Evolutionary conservation across 768 basidiomycete species (phyloP).

Genomic region (Tricholoma matsutake): DNA sequence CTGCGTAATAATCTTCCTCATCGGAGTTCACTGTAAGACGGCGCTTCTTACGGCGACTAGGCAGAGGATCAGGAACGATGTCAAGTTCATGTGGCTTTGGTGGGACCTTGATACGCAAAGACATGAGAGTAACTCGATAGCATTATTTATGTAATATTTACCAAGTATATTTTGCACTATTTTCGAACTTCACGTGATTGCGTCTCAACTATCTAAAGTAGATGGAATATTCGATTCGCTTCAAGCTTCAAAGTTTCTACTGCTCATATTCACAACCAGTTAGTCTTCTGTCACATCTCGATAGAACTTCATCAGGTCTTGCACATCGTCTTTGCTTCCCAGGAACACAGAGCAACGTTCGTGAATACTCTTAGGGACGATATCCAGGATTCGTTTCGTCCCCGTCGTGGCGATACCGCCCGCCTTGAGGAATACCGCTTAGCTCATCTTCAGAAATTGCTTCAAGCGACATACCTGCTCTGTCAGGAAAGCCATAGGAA

Average conservation of each 20-base stretch:
- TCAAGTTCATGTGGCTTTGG: constrained; percentile 1
- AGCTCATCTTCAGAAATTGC: not conserved
- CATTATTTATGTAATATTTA: no score
- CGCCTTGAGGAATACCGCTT: constrained; percentile 49
- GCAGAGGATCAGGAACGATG: constrained; percentile 10
- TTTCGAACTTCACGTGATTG: no score
- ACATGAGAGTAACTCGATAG: constrained; percentile 11
- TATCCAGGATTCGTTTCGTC: constrained; percentile 88
- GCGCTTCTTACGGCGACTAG: constrained; percentile 21
- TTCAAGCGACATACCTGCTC: constrained; percentile 66
- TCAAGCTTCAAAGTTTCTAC: not conserved
- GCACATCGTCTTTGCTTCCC: constrained; percentile 90
- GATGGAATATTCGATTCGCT: not conserved
- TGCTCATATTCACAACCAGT: not conserved
- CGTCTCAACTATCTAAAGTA: no score
- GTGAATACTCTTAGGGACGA: constrained; percentile 82
- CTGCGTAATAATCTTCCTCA: constrained; percentile 22
- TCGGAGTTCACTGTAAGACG: constrained; percentile 26
- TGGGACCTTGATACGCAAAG: constrained; percentile 21
- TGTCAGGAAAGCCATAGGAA: constrained; percentile 94
- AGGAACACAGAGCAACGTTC: constrained; percentile 92
- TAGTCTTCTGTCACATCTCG: constrained; percentile 36
- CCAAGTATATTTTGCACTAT: no score
- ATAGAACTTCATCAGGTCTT: constrained; percentile 87
- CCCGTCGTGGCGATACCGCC: constrained; percentile 97